phyloP scores from a whole-genome alignment of 2,329 filamentous ascomycete genomes.

The Xylaria sp. region DNA sequence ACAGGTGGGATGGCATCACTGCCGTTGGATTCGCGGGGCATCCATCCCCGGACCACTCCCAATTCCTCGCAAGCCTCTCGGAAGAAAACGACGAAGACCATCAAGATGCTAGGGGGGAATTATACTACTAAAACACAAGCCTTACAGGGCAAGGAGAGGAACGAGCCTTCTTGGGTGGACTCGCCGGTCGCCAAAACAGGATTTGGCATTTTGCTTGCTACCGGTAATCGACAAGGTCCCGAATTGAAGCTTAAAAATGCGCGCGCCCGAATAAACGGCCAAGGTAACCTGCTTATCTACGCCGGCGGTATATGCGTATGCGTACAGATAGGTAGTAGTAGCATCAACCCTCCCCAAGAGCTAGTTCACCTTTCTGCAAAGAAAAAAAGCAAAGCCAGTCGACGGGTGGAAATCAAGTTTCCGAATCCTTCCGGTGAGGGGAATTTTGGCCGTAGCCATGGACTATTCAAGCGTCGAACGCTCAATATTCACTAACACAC shows the following conservation, averaged over 20 bases:
- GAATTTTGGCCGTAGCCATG: slow-evolving; percentile 1
- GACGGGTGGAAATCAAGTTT: slow-evolving; percentile 11
- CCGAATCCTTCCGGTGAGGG: slow-evolving; percentile 28
- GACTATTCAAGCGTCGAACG: slow-evolving; percentile 14
- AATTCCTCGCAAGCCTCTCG: slow-evolving; percentile 18
- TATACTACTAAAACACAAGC: slow-evolving; percentile 39
- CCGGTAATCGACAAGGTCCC: slow-evolving; percentile 13
- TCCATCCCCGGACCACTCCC: slow-evolving; percentile 43
- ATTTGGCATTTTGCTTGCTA: slow-evolving; percentile 11
- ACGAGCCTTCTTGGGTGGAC: slow-evolving; percentile 25
- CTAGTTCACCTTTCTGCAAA: slow-evolving; percentile 10
- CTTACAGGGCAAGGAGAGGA: slow-evolving; percentile 15
- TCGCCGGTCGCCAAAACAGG: slow-evolving; percentile 1
- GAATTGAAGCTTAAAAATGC: neutral
- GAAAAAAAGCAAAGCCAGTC: slow-evolving; percentile 7
- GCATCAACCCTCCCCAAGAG: slow-evolving; percentile 9
- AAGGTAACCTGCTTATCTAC: neutral
- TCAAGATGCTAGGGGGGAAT: slow-evolving; percentile 35
- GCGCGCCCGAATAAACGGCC: slow-evolving; percentile 5
- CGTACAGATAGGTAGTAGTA: too few relatives aligned
- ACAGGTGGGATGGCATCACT: slow-evolving; percentile 32
- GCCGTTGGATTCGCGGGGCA: slow-evolving; percentile 41
- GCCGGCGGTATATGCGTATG: neutral
- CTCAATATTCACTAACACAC: slow-evolving; percentile 14
- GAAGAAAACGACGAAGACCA: neutral